Evolutionary conservation across 352 stramenopile species (phyloP), one percentile per base, ranked within the genome.

Genomic region (Globisporangium emineosum): DNA sequence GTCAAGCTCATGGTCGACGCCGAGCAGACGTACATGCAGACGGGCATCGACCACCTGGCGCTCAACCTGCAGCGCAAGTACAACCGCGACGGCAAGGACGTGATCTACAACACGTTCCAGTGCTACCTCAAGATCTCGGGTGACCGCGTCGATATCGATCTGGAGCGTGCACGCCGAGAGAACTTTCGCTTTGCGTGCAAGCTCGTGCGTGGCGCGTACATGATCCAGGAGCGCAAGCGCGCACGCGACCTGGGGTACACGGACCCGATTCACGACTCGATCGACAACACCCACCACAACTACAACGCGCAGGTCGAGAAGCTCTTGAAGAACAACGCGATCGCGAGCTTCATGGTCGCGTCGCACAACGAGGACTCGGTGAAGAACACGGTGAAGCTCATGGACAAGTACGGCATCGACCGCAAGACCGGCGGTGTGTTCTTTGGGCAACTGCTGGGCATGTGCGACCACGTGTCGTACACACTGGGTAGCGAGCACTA

Each of bases 81-180:
- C 87, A 98, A 98, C 71, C 84, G 80, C 27, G 72, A 91, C 42
- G 75, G 83, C 52, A 70, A 69, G 37, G 72, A 96, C 54, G 78
- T 97, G 35, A 97, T 99, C 68, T 99, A 98, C 86, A 98, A 98
- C 74, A 99, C 97, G 19, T 99, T 98, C 73, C 97, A 99, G 81
- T 98, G 96, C 79, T 99, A 99, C 81, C 81, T 99, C 33, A 98
- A 98, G 71, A 93, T 97, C 72, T 89, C 91, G 40, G 72, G 63
- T 23, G 74, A 97, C 64, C 85, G 91, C 55, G 79, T 99, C 5
- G 79, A 89, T 55, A 93, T 89, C 30, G 96, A 99, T 69, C 69
- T 99, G 7, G 87, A 98, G 68, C 79, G 96, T 45, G 90, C 96
- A 45, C 79, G 97, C 52, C 81, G 91, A 27, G 90, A 94, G 68